Percentiles rank a stretch among this genome's conserved stretches.
These are phyloP conservation scores for Ustilago trichophora DNA, from an alignment of 1,284 basidiomycete species.

Conservation along the genomic window DNA sequence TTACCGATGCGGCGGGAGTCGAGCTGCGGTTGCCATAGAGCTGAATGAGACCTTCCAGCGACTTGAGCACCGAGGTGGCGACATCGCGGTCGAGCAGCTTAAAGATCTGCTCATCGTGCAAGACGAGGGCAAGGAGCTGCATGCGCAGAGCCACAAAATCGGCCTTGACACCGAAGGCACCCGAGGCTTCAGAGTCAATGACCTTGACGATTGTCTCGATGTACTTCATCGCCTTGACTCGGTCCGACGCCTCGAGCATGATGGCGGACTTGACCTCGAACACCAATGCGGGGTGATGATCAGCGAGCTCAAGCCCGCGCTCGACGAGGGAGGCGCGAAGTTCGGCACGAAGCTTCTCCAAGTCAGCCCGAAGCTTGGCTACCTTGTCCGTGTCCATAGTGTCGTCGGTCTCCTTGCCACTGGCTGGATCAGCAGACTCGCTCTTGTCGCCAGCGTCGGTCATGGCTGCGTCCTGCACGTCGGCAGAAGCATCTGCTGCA, in stretches of 20 bases:
- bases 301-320: conserved; percentile 76
- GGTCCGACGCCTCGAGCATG: conserved; percentile 41
- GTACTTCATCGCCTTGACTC: conserved; percentile 16
- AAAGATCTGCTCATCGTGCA: conserved; percentile 75
- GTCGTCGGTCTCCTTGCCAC: conserved; percentile 17
- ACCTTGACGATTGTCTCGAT: conserved; percentile 39
- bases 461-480: conserved; percentile 35
- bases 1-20: background rate
- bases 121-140: conserved; percentile 82
- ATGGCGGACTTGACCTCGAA: conserved; percentile 76
- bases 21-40: conserved; percentile 19
- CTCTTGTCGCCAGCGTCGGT: conserved; percentile 12
- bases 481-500: conserved; percentile 32
- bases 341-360: conserved; percentile 67
- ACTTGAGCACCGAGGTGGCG: conserved; percentile 51
- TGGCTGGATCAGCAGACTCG: background rate
- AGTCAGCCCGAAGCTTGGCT: conserved; percentile 26
- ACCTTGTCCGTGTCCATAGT: conserved; percentile 36
- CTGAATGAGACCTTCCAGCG: conserved; percentile 32
- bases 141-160: conserved; percentile 76
- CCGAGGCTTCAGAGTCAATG: conserved; percentile 22
- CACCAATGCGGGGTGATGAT: conserved; percentile 84
- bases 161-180: conserved; percentile 34
- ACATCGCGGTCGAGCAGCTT: conserved; percentile 72
- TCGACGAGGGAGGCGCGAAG: conserved; percentile 65